phyloP scores from a whole-genome alignment of 2,329 filamentous ascomycete species.

The Pseudocercospora pini-densiflorae region DNA sequence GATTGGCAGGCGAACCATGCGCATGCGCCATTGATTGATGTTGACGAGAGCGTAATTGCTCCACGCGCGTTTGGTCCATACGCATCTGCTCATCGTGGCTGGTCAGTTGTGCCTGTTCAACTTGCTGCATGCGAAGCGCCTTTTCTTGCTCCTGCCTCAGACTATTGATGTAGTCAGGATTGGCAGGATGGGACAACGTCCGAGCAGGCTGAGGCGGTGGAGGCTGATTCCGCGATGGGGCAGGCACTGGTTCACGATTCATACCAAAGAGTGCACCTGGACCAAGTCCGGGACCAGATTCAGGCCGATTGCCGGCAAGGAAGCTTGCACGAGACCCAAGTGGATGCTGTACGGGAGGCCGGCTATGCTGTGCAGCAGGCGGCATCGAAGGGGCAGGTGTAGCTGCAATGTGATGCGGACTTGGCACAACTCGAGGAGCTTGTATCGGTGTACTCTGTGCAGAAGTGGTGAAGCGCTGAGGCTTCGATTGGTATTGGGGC shows the following conservation, averaged over 20 bases:
- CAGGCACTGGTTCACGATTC: conserved; percentile 27
- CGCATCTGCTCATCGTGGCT: conserved; percentile 31
- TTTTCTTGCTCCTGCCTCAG: conserved; percentile 40
- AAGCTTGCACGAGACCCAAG: conserved; percentile 39
- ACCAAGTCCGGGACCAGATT: conserved; percentile 32
- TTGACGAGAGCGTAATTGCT: conserved; percentile 29
- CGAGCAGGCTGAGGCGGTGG: conserved; percentile 27
- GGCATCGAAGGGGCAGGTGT: conserved; percentile 32
- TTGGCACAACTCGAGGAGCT: conserved; percentile 35
- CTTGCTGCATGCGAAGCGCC: conserved; percentile 37
- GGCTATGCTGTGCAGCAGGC: conserved; percentile 31
- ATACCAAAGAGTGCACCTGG: conserved; percentile 25
- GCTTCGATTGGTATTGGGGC: conserved; percentile 36
- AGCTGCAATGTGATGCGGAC: conserved; percentile 30
- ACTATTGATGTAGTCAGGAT: conserved; percentile 33
- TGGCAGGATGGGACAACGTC: conserved; percentile 27
- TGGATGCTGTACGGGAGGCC: conserved; percentile 31
- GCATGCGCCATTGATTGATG: conserved; percentile 26
- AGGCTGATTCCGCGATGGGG: conserved; percentile 30
- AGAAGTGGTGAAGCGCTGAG: conserved; percentile 35
- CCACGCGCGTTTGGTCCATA: conserved; percentile 32
- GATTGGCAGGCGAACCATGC: conserved; percentile 37
- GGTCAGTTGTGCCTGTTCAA: conserved; percentile 21
- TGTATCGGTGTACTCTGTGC: conserved; percentile 39
- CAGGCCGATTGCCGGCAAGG: conserved; percentile 37